These are phyloP conservation scores for Lactifluus hygrophoroides DNA, from an alignment of 768 basidiomycete species.

Conservation along the genomic window DNA sequence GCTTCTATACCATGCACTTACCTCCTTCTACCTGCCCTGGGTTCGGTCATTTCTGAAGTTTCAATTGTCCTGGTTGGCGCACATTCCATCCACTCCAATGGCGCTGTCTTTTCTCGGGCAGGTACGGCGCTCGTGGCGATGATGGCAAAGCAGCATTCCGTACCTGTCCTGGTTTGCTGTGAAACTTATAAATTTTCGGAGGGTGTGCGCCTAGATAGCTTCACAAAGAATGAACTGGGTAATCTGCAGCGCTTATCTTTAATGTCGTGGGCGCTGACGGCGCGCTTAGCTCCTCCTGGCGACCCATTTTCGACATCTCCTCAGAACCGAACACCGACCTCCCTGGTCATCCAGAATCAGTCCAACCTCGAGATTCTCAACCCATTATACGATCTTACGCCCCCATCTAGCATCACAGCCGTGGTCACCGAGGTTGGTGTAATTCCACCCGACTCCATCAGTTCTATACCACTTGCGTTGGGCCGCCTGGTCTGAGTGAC, in stretches of 20 bases:
- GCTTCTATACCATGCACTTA: constrained; percentile 82
- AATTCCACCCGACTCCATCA: constrained; percentile 87
- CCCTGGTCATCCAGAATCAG: constrained; percentile 26
- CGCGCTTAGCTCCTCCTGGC: constrained; percentile 25
- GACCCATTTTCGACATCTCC: constrained; percentile 29
- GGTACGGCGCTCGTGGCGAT: constrained; percentile 95
- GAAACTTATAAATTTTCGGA: constrained; percentile 99
- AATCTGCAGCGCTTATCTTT: constrained; percentile 20
- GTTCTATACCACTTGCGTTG: constrained; percentile 70
- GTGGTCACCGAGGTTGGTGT: constrained; percentile 96
- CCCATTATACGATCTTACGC: constrained; percentile 91
- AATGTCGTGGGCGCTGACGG: background rate
- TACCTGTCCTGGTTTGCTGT: constrained; percentile 94
- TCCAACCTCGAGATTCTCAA: constrained; percentile 70
- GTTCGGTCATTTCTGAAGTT: constrained; percentile 71
- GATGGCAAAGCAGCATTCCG: constrained; percentile 83
- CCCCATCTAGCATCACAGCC: constrained; percentile 85
- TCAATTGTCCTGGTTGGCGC: constrained; percentile 86
- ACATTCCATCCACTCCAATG: constrained; percentile 91
- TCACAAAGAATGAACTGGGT: constrained; percentile 96
- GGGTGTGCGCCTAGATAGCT: constrained; percentile 83
- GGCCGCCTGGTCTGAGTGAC: constrained; percentile 26
- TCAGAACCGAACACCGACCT: constrained; percentile 27
- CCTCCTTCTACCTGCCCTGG: constrained; percentile 78
- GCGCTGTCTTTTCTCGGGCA: constrained; percentile 86